Conservation (phyloP, 805 yeast species). For the Wickerhamiella bombiphila region DNA sequence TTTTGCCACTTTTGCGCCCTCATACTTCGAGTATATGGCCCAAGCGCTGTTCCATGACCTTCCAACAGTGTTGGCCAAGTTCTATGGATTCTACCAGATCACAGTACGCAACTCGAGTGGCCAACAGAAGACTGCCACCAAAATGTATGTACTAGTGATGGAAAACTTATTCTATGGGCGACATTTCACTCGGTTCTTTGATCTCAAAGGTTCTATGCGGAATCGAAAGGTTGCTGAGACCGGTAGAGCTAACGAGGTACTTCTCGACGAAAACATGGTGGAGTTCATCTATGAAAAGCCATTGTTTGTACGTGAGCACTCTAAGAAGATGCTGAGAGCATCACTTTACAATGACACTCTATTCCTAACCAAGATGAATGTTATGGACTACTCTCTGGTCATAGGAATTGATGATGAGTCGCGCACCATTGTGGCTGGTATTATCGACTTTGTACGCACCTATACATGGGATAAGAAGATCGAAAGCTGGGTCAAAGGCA, state of each 20-base stretch:
- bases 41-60: conserved; percentile 89
- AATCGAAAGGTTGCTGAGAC: conserved; percentile 94
- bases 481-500: conserved; percentile 97
- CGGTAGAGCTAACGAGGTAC: conserved; percentile 85
- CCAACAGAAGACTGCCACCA: conserved; percentile 38
- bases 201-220: conserved; percentile 94
- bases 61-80: conserved; percentile 87
- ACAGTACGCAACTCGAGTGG: conserved; percentile 67
- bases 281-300: conserved; percentile 96
- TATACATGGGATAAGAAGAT: conserved; percentile 98
- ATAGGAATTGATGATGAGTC: conserved; percentile 67
- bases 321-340: conserved; percentile 70
- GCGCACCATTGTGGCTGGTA: conserved; percentile 71
- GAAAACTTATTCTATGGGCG: conserved; percentile 83
- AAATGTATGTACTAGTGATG: conserved; percentile 87
- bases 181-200: conserved; percentile 75
- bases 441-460: conserved; percentile 83
- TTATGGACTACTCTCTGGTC: conserved; percentile 94
- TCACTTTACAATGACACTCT: conserved; percentile 91
- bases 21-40: conserved; percentile 89
- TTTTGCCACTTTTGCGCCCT: conserved; percentile 89
- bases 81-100: conserved; percentile 90
- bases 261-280: conserved; percentile 94
- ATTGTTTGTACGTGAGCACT: conserved; percentile 80
- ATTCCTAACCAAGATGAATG: conserved; percentile 90